These are phyloP conservation scores for Mycena albidolilacea DNA, from an alignment of 768 basidiomycete genomes.

Conservation along the genomic window DNA sequence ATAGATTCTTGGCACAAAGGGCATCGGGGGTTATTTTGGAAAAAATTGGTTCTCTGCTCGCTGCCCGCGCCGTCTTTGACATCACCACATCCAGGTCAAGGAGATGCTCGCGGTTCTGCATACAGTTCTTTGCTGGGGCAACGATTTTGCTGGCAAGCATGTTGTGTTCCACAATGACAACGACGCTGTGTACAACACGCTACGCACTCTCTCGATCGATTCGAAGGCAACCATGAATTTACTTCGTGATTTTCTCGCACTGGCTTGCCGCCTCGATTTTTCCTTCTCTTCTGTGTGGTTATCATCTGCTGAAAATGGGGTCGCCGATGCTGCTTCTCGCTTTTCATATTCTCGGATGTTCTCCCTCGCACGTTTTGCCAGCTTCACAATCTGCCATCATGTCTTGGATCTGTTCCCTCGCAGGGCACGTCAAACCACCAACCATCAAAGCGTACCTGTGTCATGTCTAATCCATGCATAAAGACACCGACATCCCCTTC, in stretches of 20 bases:
- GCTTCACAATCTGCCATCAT: constrained; percentile 38
- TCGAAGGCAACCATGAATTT: constrained; percentile 36
- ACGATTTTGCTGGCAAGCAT: not conserved
- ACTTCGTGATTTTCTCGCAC: constrained; percentile 34
- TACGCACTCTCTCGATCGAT: no score
- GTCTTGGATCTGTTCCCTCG: constrained; percentile 39
- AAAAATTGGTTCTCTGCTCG: no score
- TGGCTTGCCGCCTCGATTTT: constrained; percentile 40
- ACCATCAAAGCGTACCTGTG: constrained; percentile 37
- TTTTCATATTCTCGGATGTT: constrained; percentile 36
- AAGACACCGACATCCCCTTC: constrained; percentile 41
- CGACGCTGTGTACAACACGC: no score
- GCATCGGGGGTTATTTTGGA: no score
- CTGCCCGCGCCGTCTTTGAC: not conserved
- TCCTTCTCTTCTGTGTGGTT: constrained; percentile 8
- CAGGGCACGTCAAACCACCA: no score
- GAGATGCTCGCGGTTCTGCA: constrained; percentile 1
- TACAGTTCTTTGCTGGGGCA: not conserved
- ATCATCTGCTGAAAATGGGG: constrained; percentile 28
- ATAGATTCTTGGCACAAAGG: no score
- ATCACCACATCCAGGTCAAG: not conserved
- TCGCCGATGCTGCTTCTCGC: not conserved
- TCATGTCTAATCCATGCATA: constrained; percentile 39
- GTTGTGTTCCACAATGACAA: not conserved
- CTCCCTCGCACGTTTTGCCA: constrained; percentile 40